Conservation (phyloP, 2,329 filamentous ascomycete genomes). For the Penicillium sp. region DNA sequence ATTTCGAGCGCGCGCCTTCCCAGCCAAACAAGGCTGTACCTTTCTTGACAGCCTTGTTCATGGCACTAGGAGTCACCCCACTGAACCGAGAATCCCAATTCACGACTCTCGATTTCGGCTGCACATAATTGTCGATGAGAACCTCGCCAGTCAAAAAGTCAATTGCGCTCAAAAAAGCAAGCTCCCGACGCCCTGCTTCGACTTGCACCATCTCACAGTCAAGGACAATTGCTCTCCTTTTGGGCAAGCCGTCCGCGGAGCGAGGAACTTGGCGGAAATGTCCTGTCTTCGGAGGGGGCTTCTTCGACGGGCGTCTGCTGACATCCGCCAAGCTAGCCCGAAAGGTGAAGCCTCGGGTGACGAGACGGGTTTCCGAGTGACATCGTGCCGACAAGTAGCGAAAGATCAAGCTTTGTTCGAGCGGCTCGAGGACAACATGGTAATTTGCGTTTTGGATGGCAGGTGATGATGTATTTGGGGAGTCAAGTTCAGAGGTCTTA, state of each 20-base stretch:
- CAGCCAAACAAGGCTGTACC: constrained; percentile 42
- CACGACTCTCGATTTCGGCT: constrained; percentile 34
- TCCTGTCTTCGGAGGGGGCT: not conserved
- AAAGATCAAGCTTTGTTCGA: constrained; percentile 7
- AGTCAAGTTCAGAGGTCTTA: not conserved
- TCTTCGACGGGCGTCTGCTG: constrained; percentile 1
- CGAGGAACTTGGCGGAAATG: constrained; percentile 7
- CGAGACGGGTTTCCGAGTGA: constrained; percentile 6
- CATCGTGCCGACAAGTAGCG: constrained; percentile 6
- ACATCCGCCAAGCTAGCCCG: not conserved
- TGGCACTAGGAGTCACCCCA: constrained; percentile 35
- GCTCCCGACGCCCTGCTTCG: constrained; percentile 25
- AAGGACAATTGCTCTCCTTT: constrained; percentile 39
- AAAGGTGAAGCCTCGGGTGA: not conserved
- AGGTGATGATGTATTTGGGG: not conserved
- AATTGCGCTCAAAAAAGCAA: constrained; percentile 42
- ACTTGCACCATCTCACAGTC: constrained; percentile 53
- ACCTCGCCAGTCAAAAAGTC: constrained; percentile 50
- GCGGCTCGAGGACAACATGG: not conserved
- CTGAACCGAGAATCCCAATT: constrained; percentile 43
- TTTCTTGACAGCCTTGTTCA: constrained; percentile 31
- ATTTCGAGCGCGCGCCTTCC: constrained; percentile 41
- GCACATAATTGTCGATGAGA: constrained; percentile 46
- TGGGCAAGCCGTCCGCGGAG: not conserved
- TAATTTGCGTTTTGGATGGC: not conserved